These are phyloP conservation scores for Rhynchosporium graminicola DNA, from an alignment of 2,329 filamentous ascomycete species.

Conservation along the genomic window DNA sequence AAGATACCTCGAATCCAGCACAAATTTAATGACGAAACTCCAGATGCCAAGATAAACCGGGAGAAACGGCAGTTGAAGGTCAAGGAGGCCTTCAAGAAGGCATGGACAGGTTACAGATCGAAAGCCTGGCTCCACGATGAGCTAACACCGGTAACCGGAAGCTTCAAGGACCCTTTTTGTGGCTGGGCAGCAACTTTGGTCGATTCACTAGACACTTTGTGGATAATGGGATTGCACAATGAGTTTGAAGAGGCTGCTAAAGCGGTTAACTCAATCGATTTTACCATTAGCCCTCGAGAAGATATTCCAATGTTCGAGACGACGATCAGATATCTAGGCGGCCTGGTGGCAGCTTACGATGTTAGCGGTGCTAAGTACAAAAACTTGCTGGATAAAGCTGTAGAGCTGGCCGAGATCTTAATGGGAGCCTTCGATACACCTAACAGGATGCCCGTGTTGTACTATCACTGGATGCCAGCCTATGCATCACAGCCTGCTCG, in stretches of 20 bases:
- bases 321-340: conserved; percentile 87
- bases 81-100: conserved; percentile 71
- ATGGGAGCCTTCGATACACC: conserved; percentile 81
- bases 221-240: conserved; percentile 78
- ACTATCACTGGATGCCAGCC: conserved; percentile 74
- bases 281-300: conserved; percentile 66
- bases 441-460: conserved; percentile 86
- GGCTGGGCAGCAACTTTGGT: conserved; percentile 89
- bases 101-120: conserved; percentile 80
- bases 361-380: conserved; percentile 71
- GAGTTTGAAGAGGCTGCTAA: conserved; percentile 79
- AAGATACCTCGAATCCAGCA: conserved; percentile 76
- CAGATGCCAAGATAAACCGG: conserved; percentile 60
- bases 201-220: conserved; percentile 79
- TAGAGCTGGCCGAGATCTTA: conserved; percentile 69
- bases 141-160: conserved; percentile 69
- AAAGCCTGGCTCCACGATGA: conserved; percentile 88
- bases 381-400: conserved; percentile 68
- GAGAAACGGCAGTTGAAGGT: conserved; percentile 65
- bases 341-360: conserved; percentile 83
- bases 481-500: conserved; percentile 63
- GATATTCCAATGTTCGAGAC: conserved; percentile 93
- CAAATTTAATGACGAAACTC: conserved; percentile 66
- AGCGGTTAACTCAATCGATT: conserved; percentile 74
- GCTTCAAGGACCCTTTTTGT: conserved; percentile 78